Evolutionary conservation across 2,329 filamentous ascomycete species (phyloP).

Genomic region (Sclerotinia nivalis): DNA sequence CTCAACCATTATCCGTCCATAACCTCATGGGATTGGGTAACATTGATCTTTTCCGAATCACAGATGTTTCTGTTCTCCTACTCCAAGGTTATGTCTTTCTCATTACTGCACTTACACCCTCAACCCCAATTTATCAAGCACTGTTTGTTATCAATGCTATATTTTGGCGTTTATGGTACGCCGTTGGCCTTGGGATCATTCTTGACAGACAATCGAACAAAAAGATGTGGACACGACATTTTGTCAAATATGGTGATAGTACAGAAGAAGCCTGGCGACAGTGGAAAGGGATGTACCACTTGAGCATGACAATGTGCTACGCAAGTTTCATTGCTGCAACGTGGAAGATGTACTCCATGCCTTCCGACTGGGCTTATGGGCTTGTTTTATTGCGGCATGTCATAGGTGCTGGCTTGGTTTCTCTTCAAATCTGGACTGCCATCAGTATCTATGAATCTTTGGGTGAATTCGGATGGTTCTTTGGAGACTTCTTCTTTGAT

Average conservation of each 20-base stretch:
- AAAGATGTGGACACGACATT: constrained; percentile 96
- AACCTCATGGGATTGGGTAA: constrained; percentile 81
- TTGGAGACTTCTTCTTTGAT: constrained; percentile 97
- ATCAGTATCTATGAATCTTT: constrained; percentile 92
- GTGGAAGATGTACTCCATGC: constrained; percentile 95
- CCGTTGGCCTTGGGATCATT: constrained; percentile 80
- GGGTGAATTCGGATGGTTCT: constrained; percentile 99
- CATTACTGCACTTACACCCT: constrained; percentile 74
- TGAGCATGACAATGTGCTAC: constrained; percentile 89
- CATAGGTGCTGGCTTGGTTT: constrained; percentile 75
- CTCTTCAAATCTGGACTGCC: constrained; percentile 89
- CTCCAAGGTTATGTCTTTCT: constrained; percentile 73
- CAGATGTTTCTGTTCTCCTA: constrained; percentile 78
- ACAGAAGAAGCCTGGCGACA: constrained; percentile 92
- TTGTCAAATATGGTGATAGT: constrained; percentile 92
- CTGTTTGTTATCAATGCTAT: constrained; percentile 81
- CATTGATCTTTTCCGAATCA: constrained; percentile 83
- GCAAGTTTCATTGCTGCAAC: constrained; percentile 84
- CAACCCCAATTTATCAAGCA: constrained; percentile 71
- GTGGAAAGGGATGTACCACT: constrained; percentile 94
- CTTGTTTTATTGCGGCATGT: constrained; percentile 85
- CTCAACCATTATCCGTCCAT: constrained; percentile 69
- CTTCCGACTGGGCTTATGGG: constrained; percentile 83
- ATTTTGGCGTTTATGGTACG: constrained; percentile 88
- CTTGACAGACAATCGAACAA: constrained; percentile 82